Evolutionary conservation across 108 stramenopile species (phyloP).

Genomic region (Cyclotella baltica): DNA sequence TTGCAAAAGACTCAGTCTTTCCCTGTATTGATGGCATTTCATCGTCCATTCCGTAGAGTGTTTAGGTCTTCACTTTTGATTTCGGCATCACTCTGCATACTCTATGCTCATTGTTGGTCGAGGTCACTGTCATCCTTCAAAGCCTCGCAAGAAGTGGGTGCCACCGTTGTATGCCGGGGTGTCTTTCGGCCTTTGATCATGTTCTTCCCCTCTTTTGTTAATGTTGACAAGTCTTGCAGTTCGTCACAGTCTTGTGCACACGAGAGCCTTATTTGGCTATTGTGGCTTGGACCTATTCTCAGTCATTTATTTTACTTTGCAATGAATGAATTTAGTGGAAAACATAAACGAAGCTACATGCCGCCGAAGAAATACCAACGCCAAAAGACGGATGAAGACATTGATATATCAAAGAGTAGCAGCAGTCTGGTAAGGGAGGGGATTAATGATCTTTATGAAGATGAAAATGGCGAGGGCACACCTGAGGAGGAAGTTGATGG

Average conservation of each 20-base stretch:
- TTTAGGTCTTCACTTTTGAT: slow-evolving; percentile 39
- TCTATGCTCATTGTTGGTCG: slow-evolving; percentile 67
- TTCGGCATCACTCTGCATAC: slow-evolving; percentile 44
- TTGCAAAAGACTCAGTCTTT: slow-evolving; percentile 8
- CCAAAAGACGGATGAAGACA: slow-evolving; percentile 1
- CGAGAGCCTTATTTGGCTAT: slow-evolving; percentile 45
- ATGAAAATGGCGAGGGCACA: slow-evolving; percentile 4
- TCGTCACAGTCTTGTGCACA: slow-evolving; percentile 40
- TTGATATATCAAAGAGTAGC: slow-evolving; percentile 29
- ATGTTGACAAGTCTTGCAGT: slow-evolving; percentile 18
- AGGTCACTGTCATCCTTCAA: slow-evolving; percentile 53
- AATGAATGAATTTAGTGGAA: slow-evolving; percentile 51
- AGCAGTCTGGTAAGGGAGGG: slow-evolving; percentile 34
- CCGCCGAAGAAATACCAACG: background rate
- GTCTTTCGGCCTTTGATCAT: slow-evolving; percentile 37
- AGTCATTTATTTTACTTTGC: slow-evolving; percentile 43
- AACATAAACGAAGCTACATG: slow-evolving; percentile 39
- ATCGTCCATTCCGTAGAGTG: slow-evolving; percentile 60
- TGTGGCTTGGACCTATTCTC: slow-evolving; percentile 39
- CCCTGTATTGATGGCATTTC: slow-evolving; percentile 48
- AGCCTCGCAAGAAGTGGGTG: slow-evolving; percentile 41
- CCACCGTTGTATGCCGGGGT: slow-evolving; percentile 43
- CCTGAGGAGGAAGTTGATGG: slow-evolving; percentile 19
- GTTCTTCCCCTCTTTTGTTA: slow-evolving; percentile 19
- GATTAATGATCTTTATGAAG: slow-evolving; percentile 4